A percentile compares a stretch with the other conserved stretches of the same genome.
These are phyloP conservation scores for Emergomyces orientalis DNA, from an alignment of 2,329 filamentous ascomycete genomes.

Conservation along the genomic window DNA sequence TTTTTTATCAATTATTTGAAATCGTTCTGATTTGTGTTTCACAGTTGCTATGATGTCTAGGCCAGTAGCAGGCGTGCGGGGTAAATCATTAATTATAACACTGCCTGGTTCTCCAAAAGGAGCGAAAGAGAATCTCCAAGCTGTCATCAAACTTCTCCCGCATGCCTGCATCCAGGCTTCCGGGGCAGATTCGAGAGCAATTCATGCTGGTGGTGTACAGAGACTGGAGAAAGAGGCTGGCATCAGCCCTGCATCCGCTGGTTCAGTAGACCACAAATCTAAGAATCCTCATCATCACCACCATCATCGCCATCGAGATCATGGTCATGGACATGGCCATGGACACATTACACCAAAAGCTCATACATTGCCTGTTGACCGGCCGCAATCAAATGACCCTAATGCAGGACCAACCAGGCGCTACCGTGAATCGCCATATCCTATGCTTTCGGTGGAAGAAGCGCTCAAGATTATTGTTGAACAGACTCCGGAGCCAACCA, in stretches of 20 bases:
- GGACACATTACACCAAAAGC: constrained; percentile 56
- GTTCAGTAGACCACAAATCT: constrained; percentile 16
- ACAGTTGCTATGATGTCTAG: constrained; percentile 93
- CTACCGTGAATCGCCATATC: constrained; percentile 78
- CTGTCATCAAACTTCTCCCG: constrained; percentile 78
- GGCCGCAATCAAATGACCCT: constrained; percentile 51
- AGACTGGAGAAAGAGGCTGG: constrained; percentile 79
- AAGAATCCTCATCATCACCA: constrained; percentile 23
- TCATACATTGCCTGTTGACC: constrained; percentile 58
- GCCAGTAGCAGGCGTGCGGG: constrained; percentile 78
- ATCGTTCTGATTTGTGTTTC: constrained; percentile 19
- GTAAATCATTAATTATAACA: constrained; percentile 74
- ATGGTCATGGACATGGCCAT: constrained; percentile 55
- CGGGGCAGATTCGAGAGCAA: constrained; percentile 65
- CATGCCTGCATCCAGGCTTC: constrained; percentile 89
- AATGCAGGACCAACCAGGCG: constrained; percentile 55
- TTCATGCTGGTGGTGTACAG: constrained; percentile 73
- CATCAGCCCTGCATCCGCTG: constrained; percentile 30
- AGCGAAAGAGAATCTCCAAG: constrained; percentile 83
- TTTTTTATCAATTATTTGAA: constrained; percentile 7
- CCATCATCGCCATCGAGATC: constrained; percentile 33
- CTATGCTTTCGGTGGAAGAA: constrained; percentile 79
- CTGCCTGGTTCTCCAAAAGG: constrained; percentile 92
- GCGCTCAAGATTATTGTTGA: constrained; percentile 65
- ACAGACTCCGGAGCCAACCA: constrained; percentile 56